phyloP scores from a whole-genome alignment of 495 filamentous ascomycete genomes.

The Xylaria bambusicola region DNA sequence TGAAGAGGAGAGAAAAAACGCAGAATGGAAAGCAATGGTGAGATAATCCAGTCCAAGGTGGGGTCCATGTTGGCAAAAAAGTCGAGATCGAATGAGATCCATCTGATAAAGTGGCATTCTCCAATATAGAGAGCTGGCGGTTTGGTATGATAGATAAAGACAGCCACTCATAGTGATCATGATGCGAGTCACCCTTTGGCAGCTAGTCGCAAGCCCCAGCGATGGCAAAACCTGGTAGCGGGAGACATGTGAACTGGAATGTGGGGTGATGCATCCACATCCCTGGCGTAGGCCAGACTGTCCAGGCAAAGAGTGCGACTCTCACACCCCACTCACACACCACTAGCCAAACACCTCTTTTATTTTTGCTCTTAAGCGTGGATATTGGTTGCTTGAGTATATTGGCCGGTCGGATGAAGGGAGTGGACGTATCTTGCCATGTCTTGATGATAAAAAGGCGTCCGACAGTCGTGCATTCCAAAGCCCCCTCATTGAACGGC shows the following conservation, averaged over 20 bases:
- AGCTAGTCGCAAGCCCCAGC: background rate
- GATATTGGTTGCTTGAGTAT: background rate
- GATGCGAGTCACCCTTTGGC: background rate
- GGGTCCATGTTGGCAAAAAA: background rate
- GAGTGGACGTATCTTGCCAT: background rate
- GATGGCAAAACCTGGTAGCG: background rate
- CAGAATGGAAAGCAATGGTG: too few relatives aligned
- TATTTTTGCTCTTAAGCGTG: conserved; percentile 4
- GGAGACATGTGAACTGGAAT: background rate
- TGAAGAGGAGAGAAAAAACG: background rate
- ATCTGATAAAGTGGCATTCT: background rate
- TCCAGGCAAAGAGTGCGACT: background rate
- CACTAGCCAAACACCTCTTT: background rate
- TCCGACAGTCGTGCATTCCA: background rate
- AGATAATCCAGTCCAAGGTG: conserved; percentile 1
- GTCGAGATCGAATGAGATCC: background rate
- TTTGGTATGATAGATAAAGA: too few relatives aligned
- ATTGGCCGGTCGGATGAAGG: conserved; percentile 7
- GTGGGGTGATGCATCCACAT: conserved; percentile 11
- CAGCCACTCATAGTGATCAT: too few relatives aligned
- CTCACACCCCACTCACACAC: conserved; percentile 4
- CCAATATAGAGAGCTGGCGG: background rate
- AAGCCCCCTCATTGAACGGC: background rate
- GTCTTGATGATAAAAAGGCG: background rate
- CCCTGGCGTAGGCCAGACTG: background rate